Evolutionary conservation across 768 basidiomycete species (phyloP).

Genomic region (Calocybe cyanea): DNA sequence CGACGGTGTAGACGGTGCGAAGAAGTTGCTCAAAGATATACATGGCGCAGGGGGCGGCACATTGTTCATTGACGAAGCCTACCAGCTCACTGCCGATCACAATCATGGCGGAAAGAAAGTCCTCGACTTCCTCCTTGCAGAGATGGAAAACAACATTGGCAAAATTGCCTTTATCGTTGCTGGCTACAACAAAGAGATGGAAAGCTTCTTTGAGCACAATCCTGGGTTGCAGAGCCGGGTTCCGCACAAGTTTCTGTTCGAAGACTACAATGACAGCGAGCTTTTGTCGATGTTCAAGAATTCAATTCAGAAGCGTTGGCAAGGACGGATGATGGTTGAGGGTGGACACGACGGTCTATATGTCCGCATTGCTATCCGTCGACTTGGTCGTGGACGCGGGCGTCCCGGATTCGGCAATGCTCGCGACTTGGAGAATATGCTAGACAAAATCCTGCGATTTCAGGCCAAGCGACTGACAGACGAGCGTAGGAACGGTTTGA

Average conservation of each 20-base stretch:
- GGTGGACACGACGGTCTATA: conserved; percentile 52
- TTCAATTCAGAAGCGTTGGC: conserved; percentile 41
- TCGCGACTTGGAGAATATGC: conserved; percentile 51
- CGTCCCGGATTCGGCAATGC: conserved; percentile 65
- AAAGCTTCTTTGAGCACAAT: conserved; percentile 74
- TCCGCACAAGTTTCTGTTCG: conserved; percentile 54
- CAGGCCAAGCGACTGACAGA: conserved; percentile 49
- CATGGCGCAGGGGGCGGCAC: conserved; percentile 55
- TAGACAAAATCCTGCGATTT: conserved; percentile 42
- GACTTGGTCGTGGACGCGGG: conserved; percentile 60
- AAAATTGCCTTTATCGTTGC: conserved; percentile 67
- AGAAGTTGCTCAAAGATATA: conserved; percentile 45
- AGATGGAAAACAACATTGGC: conserved; percentile 71
- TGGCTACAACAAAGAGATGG: conserved; percentile 71
- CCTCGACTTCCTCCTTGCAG: conserved; percentile 66
- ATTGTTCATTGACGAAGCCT: conserved; percentile 71
- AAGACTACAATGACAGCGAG: conserved; percentile 58
- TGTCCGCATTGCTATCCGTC: conserved; percentile 50
- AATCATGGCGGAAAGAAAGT: conserved; percentile 52
- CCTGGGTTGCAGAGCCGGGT: conserved; percentile 69
- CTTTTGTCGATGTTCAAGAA: conserved; percentile 52
- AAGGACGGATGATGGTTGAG: conserved; percentile 51
- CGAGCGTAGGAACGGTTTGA: conserved; percentile 33
- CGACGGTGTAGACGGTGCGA: conserved; percentile 50
- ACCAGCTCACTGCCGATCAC: conserved; percentile 52